Evolutionary conservation across 345 rosid species (phyloP), one percentile per base, ranked within the genome.

Genomic region (Brassica rapa): DNA sequence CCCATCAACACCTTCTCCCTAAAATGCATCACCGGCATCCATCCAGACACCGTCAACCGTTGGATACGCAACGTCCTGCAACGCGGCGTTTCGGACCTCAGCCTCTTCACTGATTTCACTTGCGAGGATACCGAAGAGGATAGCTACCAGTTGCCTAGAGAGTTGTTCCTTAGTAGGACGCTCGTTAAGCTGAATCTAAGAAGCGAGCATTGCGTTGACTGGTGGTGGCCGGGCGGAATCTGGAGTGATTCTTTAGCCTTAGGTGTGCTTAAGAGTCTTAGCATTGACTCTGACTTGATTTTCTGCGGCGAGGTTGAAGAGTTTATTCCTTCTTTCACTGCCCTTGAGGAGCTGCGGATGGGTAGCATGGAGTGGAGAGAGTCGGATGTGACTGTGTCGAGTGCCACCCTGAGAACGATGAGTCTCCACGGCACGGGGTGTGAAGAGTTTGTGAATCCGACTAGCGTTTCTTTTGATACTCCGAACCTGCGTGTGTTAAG

Each of bases 41-140:
- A 62, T 30, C 16, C 62, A 2, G 16, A 11, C 12, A 4, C 4
- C 46, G 70, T 62, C 8, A 23, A 73, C 30, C 46, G 61, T 62
- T 73, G 77, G 77, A 73, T 73, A 6, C 3, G 70, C 21, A 73
- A 29, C 21, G 70, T 73, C 2, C n/a, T 73, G 32, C 2, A 3
- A 0, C 62, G 70, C 49, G 77, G 77, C 49, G 77, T 63, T 4
- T 46, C 24, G 0, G 70, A 73, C 8, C 77, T 73, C 21, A 4
- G 30, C 21, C 43, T 72, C 0, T 66, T 41, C 57, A 41, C 30
- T 41, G 24, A 61, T 61, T 72, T 43, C 9, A 41, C 35, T 1
- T 4, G 2, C 4, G 71, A 66, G 3, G 39, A 71, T 60, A 32
- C 35, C 7, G 23, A 71, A 2, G 64, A 8, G 0, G 75, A 25